These are phyloP conservation scores for Cucumis cinereus DNA, from an alignment of 306 rosid species.

Conservation along the genomic window DNA sequence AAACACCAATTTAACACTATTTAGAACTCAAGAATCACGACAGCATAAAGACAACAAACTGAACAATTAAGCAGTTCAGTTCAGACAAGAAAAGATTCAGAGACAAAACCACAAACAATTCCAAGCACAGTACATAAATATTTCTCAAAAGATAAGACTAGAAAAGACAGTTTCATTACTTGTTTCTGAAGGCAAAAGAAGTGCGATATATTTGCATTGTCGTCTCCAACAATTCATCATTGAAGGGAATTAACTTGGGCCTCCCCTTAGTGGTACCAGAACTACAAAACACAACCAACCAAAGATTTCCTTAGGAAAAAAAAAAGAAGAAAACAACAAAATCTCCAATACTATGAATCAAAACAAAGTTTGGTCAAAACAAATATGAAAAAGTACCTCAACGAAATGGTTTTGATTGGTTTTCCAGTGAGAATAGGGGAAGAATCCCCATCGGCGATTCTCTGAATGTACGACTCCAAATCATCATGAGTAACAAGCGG, in stretches of 20 bases:
- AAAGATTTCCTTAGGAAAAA: neutral
- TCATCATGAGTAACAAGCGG: slow-evolving; percentile 66
- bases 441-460: slow-evolving; percentile 55
- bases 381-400: slow-evolving; percentile 34
- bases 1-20: neutral
- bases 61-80: neutral
- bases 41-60: neutral
- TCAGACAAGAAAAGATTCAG: neutral
- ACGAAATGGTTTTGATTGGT: slow-evolving; percentile 65
- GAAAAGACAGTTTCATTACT: slow-evolving; percentile 19
- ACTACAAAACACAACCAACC: slow-evolving; percentile 26
- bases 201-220: slow-evolving; percentile 66
- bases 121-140: neutral
- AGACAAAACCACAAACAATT: neutral
- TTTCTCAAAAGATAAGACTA: neutral
- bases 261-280: slow-evolving; percentile 93
- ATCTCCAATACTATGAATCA: neutral
- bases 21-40: neutral
- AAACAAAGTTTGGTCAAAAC: neutral
- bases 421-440: slow-evolving; percentile 69
- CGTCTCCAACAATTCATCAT: slow-evolving; percentile 64
- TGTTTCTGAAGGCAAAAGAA: slow-evolving; percentile 81
- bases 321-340: slow-evolving; percentile 3
- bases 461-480: slow-evolving; percentile 52
- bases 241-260: slow-evolving; percentile 79